These are phyloP conservation scores for Sicyos edulis DNA, from an alignment of 306 rosid species.

Conservation along the genomic window DNA sequence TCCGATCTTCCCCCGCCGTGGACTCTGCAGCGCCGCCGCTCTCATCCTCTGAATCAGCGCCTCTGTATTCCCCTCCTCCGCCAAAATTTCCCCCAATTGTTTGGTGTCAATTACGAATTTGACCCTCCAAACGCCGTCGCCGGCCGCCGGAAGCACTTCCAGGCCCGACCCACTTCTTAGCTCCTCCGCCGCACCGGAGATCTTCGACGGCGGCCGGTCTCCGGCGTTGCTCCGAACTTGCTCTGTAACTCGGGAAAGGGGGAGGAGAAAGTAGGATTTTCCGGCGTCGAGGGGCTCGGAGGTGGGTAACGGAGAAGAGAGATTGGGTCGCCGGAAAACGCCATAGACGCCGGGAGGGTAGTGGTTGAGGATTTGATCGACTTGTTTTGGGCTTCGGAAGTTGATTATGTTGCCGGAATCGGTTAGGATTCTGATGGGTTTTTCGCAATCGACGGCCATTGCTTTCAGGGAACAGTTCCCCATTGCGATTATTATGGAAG, in stretches of 20 bases:
- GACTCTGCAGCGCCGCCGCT: conserved; percentile 42
- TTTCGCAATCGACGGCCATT: background rate
- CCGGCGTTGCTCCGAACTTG: background rate
- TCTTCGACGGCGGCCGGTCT: background rate
- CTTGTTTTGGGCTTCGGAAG: conserved; percentile 14
- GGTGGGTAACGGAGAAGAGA: conserved; percentile 13
- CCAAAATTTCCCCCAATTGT: conserved; percentile 51
- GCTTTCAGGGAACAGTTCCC: conserved; percentile 24
- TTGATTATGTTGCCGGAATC: conserved; percentile 20
- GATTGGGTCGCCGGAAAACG: conserved; percentile 17
- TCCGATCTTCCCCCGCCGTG: conserved; percentile 31
- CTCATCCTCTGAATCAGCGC: conserved; percentile 67
- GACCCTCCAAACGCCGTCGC: conserved; percentile 60
- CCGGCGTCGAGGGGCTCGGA: conserved; percentile 6
- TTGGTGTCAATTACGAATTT: conserved; percentile 52
- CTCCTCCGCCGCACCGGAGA: conserved; percentile 1
- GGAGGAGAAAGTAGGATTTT: conserved; percentile 24
- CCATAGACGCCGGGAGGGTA: conserved; percentile 19
- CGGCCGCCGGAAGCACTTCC: conserved; percentile 49
- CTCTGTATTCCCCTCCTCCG: conserved; percentile 55
- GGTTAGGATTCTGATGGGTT: conserved; percentile 19
- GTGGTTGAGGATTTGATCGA: conserved; percentile 20
- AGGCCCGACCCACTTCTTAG: conserved; percentile 38
- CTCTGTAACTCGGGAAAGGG: background rate
- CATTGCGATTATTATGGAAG: background rate